Evolutionary conservation across 345 rosid species (phyloP), one percentile per base, ranked within the genome.

Genomic region (Raphanus raphanistrum): DNA sequence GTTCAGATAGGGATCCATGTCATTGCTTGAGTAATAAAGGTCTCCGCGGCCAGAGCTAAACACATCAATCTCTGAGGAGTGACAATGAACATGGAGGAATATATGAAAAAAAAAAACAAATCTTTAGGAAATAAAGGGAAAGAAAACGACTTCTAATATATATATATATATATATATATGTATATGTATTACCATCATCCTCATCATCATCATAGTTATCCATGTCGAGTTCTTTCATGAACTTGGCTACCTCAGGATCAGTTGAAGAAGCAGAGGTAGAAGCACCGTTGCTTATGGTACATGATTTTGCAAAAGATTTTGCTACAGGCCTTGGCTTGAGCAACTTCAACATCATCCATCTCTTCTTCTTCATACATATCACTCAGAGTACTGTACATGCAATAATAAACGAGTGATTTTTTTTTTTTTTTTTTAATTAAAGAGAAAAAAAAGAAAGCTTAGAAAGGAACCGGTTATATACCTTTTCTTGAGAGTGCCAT

Each of bases 201-300:
- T 90, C 98, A 74, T 92, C 96, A 31, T 92, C 94, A 70, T 94
- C 92, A 62, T 94, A 94, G 76, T 85, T 72, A 38, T 89, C 97
- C 97, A 94, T 88, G 82, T 90, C 86, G 63, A 94, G 89, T 78
- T 89, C 95, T 80, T 79, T 82, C 74, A 94, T 60, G 27, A 85
- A 96, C 75, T 87, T 89, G 36, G 79, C 54, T 13, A 91, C 81
- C 15, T 86, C 90, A 58, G 87, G 43, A 61, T 75, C 81, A 17
- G 68, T 54, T 58, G 79, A 76, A 29, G 84, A 79, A 59, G 71
- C 66, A 28, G 83, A 67, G 25, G 57, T 6, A 45, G 74, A 69
- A 70, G 65, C 82, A 45, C 55, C 77, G 35, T 84, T 81, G 69
- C 60, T 76, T 48, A 71, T 83, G 48, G 90, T 71, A 73, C 54